Evolutionary conservation across 192 early-diverging fungal species (phyloP).

Genomic region (Entomortierella beljakovae): DNA sequence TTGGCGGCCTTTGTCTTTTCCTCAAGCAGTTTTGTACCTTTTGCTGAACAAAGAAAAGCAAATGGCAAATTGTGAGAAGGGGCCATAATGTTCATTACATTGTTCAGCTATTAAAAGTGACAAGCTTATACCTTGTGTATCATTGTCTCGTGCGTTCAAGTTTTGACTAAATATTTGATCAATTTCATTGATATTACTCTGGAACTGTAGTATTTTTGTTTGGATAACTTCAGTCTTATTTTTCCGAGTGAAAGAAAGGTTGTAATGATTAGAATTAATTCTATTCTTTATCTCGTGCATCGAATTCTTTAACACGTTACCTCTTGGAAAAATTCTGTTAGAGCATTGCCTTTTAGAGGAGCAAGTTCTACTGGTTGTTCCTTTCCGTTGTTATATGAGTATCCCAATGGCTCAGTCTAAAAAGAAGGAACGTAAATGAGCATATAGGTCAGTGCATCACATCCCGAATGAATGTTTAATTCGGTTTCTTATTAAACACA

Average conservation of each 20-base stretch:
- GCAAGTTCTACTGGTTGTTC: constrained; percentile 39
- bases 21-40: constrained; percentile 20
- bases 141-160: constrained; percentile 10
- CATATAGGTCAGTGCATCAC: constrained; percentile 10
- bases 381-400: background rate
- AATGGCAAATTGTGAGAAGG: background rate
- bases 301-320: constrained; percentile 16
- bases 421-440: background rate
- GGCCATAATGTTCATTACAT: background rate
- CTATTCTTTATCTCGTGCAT: no score
- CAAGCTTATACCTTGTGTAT: background rate
- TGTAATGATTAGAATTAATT: no score
- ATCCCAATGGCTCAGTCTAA: background rate
- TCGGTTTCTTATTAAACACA: background rate
- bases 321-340: constrained; percentile 50
- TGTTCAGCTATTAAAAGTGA: background rate
- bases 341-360: constrained; percentile 33
- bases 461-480: no score
- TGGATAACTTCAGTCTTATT: constrained; percentile 48
- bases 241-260: no score
- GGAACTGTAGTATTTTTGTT: constrained; percentile 49
- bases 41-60: background rate
- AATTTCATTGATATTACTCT: constrained; percentile 35
- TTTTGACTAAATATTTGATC: constrained; percentile 44
- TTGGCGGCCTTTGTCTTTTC: constrained; percentile 30